Base-by-base conservation (phyloP, 2,329 filamentous ascomycete genomes). In the Exophiala dermatitidis region DNA sequence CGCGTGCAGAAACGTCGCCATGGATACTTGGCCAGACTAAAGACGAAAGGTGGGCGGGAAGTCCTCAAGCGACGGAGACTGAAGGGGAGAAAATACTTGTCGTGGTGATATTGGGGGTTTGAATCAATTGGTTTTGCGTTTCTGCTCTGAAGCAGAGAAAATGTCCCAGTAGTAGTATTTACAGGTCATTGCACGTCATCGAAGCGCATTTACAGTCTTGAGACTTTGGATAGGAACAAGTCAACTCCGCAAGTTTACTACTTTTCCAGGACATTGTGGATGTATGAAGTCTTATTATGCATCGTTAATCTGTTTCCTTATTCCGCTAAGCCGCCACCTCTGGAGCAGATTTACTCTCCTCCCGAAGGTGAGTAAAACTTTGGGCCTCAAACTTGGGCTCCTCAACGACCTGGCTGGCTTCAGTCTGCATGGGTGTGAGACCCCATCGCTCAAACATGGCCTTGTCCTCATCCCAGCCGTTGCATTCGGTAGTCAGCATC, bases 401-500 rank as follows among this genome's bases (percentile, higher is more conserved):
- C 34, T 50, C 58, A n/a, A 60, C 56, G 32, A 63, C 12, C 36
- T 58, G 58, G 49, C 61, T 63, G 6, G 61, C 61, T 43, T 63
- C 60, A 3, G 61, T 73, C 59, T 74, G 71, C 88, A 95, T 95
- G 1, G 89, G 86, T 65, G 81, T 77, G 54, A 93, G 72, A 0
- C 90, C 90, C 86, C 88, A 95, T 48, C 82, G 79, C 1, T 83
- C 80, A 72, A 95, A 94, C 82, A 95, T 88, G 40, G 74, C 82
- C 58, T 81, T 83, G 65, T 95, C 90, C 70, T 94, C 87, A 58
- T 93, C 88, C 87, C 88, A 95, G 31, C 88, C 88, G 62, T 88
- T 90, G 67, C 88, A 94, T 53, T 90, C 87, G 0, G 90, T 95
- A 3, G 90, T 95, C 71, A 95, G 69, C 90, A 95, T 95, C 77